Base-by-base conservation (phyloP, 2,329 filamentous ascomycete genomes). In the Claviceps sp. region DNA sequence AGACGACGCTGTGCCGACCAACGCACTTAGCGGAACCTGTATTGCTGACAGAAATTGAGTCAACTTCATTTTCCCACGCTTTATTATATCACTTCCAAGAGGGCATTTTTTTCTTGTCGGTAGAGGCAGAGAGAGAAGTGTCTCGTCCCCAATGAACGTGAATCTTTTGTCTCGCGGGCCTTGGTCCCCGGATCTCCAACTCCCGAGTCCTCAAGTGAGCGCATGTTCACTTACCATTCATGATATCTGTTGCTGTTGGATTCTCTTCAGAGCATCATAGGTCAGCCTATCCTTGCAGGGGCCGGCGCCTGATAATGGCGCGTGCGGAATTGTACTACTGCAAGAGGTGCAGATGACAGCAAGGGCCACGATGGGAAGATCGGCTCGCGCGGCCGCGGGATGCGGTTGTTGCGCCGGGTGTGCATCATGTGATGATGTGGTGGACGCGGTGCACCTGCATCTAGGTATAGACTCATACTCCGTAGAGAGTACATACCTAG, bases 11-110 rank as follows among this genome's bases (percentile, higher is more conserved):
- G 42, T 24, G 24, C 45, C 41, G 16, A 44, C 38, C 13, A 45
- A 40, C 7, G 19, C 39, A 30, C 49, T 16, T 6, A 54, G 45
- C 22, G 49, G 49, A 39, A 54, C n/a, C 49, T 54, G 52, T 8
- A 30, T 26, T n/a, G 37, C 49, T 54, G 41, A 22, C 22, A 51
- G 42, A 10, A 46, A 34, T 14, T 41, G 34, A 22, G 41, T 54
- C 19, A 50, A 14, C 17, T 41, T 38, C 46, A 54, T 54, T 48
- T 47, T 11, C 30, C 30, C 10, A 34, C 30, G 30, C 8, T 8
- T 34, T 34, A 11, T 34, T 11, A 34, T 34, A 34, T 34, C 30
- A 34, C 10, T 34, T 34, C 10, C 10, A 34, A 11, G 10, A 34
- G 14, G 16, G n/a, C 14, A 10, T 17, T 41, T 8, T 2, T 16